Conservation (phyloP, 2,329 filamentous ascomycete species). For the Sclerotiophoma versabilis region DNA sequence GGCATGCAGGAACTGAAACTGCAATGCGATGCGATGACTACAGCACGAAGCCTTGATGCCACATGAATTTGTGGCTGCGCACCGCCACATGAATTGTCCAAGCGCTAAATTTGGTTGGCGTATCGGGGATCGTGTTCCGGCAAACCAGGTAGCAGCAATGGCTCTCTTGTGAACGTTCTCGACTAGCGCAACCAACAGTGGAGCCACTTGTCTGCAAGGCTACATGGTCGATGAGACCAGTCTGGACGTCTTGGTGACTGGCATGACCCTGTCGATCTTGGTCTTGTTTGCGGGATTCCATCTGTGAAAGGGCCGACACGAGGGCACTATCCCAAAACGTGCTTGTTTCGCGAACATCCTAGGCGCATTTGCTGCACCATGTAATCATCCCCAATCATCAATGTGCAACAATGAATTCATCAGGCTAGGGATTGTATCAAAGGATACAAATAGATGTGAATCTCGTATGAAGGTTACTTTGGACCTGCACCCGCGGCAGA, state of each 20-base stretch:
- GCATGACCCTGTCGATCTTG: constrained; percentile 31
- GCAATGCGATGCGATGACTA: not conserved
- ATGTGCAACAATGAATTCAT: constrained; percentile 24
- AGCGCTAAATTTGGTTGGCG: not conserved
- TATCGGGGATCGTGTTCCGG: not conserved
- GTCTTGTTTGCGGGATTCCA: constrained; percentile 14
- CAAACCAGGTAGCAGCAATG: not conserved
- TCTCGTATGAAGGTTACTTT: constrained; percentile 1
- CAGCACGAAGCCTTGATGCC: not conserved
- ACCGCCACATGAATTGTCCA: constrained; percentile 12
- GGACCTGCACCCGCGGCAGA: not conserved
- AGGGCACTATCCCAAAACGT: constrained; percentile 24
- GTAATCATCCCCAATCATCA: not conserved
- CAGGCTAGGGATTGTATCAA: constrained; percentile 28
- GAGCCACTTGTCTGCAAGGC: constrained; percentile 30
- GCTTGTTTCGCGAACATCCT: constrained; percentile 35
- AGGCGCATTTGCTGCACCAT: constrained; percentile 12
- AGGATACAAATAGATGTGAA: constrained; percentile 4
- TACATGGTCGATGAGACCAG: constrained; percentile 26
- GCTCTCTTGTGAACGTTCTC: constrained; percentile 7
- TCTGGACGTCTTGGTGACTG: constrained; percentile 28
- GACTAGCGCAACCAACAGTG: constrained; percentile 23
- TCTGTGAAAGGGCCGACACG: constrained; percentile 20
- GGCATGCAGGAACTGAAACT: constrained; percentile 9
- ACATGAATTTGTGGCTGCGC: not conserved